A percentile compares a stretch with the other conserved stretches of the same genome.
These are phyloP conservation scores for Dendrobium huoshanense DNA, from an alignment of 106 monocot species.

Conservation along the genomic window DNA sequence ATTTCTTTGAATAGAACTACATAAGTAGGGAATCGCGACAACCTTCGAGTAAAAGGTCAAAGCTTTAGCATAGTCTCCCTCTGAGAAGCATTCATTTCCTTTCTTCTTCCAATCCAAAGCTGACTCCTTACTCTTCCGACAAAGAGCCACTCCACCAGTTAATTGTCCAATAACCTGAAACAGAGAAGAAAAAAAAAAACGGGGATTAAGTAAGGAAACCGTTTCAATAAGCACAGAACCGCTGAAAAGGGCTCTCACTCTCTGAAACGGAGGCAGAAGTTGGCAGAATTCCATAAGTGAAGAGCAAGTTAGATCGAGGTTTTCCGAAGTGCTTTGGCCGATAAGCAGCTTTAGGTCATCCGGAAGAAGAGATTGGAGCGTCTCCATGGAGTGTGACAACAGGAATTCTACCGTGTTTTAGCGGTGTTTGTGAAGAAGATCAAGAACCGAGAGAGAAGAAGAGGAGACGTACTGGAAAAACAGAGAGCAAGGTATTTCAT, in stretches of 20 bases:
- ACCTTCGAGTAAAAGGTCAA: constrained; percentile 47
- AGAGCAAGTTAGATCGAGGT: constrained; percentile 37
- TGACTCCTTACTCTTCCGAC: constrained; percentile 50
- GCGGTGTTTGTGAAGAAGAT: too few species aligned
- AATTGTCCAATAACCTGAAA: constrained; percentile 62
- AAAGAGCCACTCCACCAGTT: constrained; percentile 58
- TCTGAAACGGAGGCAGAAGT: constrained; percentile 45
- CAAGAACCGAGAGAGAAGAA: too few species aligned
- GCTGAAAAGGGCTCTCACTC: constrained; percentile 25
- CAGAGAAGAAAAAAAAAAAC: neutral
- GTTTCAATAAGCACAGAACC: neutral
- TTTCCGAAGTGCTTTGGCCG: constrained; percentile 43
- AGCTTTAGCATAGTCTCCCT: constrained; percentile 53
- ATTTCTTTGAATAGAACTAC: neutral
- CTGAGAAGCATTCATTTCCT: constrained; percentile 61
- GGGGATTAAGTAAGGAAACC: neutral
- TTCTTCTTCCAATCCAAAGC: constrained; percentile 56
- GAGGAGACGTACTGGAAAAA: too few species aligned
- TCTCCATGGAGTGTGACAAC: constrained; percentile 42
- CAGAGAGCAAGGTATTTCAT: too few species aligned
- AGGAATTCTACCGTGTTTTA: neutral
- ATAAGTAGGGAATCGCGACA: neutral
- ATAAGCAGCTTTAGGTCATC: constrained; percentile 46
- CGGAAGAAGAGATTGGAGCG: constrained; percentile 47
- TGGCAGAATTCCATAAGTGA: constrained; percentile 44